Evolutionary conservation across 345 rosid species (phyloP).

Genomic region (Gossypium mustelinum): DNA sequence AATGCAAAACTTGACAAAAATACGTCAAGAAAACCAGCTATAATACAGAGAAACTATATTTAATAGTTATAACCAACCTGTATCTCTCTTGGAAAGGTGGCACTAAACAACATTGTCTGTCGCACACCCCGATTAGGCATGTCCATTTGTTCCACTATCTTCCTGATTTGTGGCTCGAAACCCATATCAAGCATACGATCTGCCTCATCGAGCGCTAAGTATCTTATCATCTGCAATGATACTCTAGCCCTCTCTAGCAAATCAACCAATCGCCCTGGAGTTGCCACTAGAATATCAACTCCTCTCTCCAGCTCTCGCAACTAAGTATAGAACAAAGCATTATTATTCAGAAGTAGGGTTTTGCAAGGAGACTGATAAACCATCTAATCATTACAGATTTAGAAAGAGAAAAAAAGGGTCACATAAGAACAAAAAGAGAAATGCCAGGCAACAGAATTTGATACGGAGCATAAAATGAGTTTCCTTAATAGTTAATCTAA

Average conservation of each 20-base stretch:
- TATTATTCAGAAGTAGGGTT: not conserved
- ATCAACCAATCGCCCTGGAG: slow-evolving; percentile 97
- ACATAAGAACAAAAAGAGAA: not conserved
- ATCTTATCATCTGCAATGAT: slow-evolving; percentile 83
- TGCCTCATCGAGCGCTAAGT: slow-evolving; percentile 97
- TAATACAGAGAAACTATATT: not conserved
- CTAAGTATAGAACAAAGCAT: slow-evolving; percentile 30
- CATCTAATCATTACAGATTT: not conserved
- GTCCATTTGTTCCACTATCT: slow-evolving; percentile 93
- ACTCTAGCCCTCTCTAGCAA: slow-evolving; percentile 94
- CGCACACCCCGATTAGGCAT: slow-evolving; percentile 86
- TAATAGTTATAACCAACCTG: slow-evolving; percentile 47
- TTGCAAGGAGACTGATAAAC: slow-evolving; percentile 8
- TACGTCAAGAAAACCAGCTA: not conserved
- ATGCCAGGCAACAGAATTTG: not conserved
- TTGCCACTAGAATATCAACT: slow-evolving; percentile 97
- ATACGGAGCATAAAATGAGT: no score
- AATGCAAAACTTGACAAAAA: not conserved
- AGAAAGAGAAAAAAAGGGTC: no score
- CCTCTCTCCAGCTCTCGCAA: slow-evolving; percentile 92
- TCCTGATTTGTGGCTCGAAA: slow-evolving; percentile 97
- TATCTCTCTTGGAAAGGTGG: slow-evolving; percentile 95
- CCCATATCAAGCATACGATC: slow-evolving; percentile 99
- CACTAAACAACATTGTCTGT: slow-evolving; percentile 94
- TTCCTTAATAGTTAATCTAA: not conserved